A percentile compares a stretch with the other conserved stretches of the same genome.
phyloP scores from a whole-genome alignment of 768 basidiomycete genomes.

The Mycena floridula region DNA sequence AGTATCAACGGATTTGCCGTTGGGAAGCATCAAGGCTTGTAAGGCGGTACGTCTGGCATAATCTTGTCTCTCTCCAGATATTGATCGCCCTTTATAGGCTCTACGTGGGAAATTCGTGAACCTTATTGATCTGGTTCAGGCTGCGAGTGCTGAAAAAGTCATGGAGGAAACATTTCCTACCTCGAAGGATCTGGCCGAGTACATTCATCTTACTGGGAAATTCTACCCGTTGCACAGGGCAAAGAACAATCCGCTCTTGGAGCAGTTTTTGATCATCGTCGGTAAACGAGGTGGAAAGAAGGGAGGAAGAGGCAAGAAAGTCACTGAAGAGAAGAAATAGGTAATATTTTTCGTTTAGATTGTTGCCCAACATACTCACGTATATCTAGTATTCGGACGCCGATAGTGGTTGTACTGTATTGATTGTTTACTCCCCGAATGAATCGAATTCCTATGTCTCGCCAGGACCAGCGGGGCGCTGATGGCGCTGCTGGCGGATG shows the following conservation, averaged over 20 bases:
- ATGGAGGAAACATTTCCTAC: constrained; percentile 3
- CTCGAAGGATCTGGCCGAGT: constrained; percentile 8
- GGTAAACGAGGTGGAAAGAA: too few relatives aligned
- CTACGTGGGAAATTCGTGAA: constrained; percentile 12
- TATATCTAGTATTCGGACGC: too few relatives aligned
- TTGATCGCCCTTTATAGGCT: constrained; percentile 2
- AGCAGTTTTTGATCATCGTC: constrained; percentile 12
- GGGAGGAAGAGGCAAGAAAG: too few relatives aligned
- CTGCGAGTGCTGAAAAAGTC: constrained; percentile 2
- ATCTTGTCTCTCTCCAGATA: neutral
- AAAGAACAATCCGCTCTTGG: constrained; percentile 12
- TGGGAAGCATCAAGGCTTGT: constrained; percentile 1
- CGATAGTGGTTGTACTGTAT: too few relatives aligned
- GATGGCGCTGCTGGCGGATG: too few relatives aligned
- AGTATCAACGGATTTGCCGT: neutral
- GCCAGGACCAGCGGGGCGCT: too few relatives aligned
- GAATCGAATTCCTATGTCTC: too few relatives aligned
- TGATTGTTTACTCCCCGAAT: too few relatives aligned
- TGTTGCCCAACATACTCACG: too few relatives aligned
- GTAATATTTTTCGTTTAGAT: too few relatives aligned
- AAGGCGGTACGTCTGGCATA: neutral
- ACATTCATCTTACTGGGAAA: constrained; percentile 12
- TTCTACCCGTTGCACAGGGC: constrained; percentile 10
- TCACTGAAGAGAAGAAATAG: too few relatives aligned
- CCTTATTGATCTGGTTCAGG: constrained; percentile 10